Evolutionary conservation across 305 asterid species (phyloP).

Genomic region (Fraxinus sp.): DNA sequence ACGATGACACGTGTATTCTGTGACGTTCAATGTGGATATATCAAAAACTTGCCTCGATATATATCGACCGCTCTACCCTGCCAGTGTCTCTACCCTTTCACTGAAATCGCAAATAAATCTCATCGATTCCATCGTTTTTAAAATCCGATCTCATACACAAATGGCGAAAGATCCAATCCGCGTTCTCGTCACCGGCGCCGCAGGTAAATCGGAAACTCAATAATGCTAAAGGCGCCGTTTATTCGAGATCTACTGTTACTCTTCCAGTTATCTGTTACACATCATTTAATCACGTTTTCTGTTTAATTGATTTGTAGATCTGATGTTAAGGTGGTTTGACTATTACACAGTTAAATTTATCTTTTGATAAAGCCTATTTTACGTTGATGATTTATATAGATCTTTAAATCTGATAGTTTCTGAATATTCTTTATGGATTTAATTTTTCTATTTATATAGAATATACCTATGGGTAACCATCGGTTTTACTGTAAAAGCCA

Average conservation of each 20-base stretch:
- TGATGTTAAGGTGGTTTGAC: neutral
- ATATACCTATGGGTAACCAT: neutral
- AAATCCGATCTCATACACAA: slow-evolving; percentile 24
- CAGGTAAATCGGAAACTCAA: slow-evolving; percentile 42
- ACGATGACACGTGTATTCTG: too few species aligned
- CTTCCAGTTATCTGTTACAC: neutral
- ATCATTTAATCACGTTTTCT: slow-evolving; percentile 3
- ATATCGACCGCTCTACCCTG: slow-evolving; percentile 10
- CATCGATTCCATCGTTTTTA: slow-evolving; percentile 20
- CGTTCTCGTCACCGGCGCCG: slow-evolving; percentile 89
- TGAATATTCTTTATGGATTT: neutral
- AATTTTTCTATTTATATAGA: neutral
- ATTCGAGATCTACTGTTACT: slow-evolving; percentile 12
- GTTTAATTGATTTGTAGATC: slow-evolving; percentile 7
- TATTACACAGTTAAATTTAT: neutral
- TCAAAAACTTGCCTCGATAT: slow-evolving; percentile 17
- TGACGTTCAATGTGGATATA: neutral
- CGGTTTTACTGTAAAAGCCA: neutral
- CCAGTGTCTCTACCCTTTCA: neutral
- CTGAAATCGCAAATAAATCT: neutral
- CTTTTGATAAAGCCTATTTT: neutral
- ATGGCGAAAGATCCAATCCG: slow-evolving; percentile 84
- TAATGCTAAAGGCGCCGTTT: neutral
- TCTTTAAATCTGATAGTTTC: neutral
- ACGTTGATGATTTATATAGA: neutral